Conservation (phyloP, 2,329 filamentous ascomycete genomes). For the Cryphonectria japonica region DNA sequence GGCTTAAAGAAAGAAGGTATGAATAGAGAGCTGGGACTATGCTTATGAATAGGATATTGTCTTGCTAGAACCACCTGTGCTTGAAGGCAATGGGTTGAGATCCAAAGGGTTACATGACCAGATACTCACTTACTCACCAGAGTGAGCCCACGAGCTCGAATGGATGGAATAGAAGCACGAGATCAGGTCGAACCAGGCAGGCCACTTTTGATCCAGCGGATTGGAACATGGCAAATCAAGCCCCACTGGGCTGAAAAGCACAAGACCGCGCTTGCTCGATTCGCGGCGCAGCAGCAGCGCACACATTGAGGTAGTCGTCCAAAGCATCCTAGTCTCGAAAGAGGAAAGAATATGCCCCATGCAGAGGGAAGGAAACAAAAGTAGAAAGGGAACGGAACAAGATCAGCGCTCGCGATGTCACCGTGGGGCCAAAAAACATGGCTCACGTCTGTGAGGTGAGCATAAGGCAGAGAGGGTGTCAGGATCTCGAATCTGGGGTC, state of each 20-base stretch:
- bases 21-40: background rate
- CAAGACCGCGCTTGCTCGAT: background rate
- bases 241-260: slow-evolving; percentile 4
- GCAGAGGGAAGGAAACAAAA: background rate
- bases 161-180: background rate
- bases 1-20: background rate
- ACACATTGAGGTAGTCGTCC: background rate
- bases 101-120: background rate
- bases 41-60: too few relatives aligned
- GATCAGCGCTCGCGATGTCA: background rate
- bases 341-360: background rate
- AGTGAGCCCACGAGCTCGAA: background rate
- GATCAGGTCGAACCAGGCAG: background rate
- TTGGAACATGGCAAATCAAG: background rate
- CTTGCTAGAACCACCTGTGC: background rate
- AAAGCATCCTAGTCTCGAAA: background rate
- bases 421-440: background rate
- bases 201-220: background rate
- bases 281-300: background rate
- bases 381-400: background rate
- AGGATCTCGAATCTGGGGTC: background rate
- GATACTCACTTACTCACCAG: background rate
- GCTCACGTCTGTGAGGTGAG: background rate
- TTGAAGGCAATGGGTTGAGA: background rate
- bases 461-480: background rate